Conservation (phyloP, 768 basidiomycete genomes). For the Pilatotrama ljubarskyi region DNA sequence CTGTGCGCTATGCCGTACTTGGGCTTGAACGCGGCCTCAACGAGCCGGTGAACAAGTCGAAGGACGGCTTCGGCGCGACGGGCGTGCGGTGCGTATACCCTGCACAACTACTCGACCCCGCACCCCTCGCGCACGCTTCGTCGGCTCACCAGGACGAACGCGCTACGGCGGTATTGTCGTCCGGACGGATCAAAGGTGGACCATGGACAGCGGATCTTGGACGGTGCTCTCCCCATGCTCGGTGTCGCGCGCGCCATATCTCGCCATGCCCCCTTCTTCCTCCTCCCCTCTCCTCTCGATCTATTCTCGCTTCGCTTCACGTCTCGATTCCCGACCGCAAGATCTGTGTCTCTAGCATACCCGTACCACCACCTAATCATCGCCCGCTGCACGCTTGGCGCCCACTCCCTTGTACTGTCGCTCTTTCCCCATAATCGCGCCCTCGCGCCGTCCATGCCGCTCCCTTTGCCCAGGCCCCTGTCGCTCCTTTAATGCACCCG, state of each 20-base stretch:
- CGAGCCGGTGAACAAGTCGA: background rate
- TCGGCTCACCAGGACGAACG: background rate
- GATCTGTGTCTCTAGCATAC: slow-evolving; percentile 10
- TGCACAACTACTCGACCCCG: background rate
- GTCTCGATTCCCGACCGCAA: background rate
- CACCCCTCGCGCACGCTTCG: background rate
- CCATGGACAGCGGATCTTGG: slow-evolving; percentile 7
- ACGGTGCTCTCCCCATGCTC: background rate
- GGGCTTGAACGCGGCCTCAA: background rate
- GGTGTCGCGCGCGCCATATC: background rate
- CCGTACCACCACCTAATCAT: slow-evolving; percentile 10
- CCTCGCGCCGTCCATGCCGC: background rate
- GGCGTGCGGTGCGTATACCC: slow-evolving; percentile 8
- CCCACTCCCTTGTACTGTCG: slow-evolving; percentile 9
- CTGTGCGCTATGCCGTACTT: background rate
- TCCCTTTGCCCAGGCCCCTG: slow-evolving; percentile 11
- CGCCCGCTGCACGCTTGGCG: slow-evolving; percentile 2
- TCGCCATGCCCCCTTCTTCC: background rate
- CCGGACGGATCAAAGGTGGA: background rate
- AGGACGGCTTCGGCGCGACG: background rate
- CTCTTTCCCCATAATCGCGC: slow-evolving; percentile 8
- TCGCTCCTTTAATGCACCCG: slow-evolving; percentile 7
- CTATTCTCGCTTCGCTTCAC: background rate
- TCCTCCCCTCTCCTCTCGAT: background rate
- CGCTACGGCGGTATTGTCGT: background rate